These are phyloP conservation scores for Perkinsus marinus DNA, from an alignment of 169 alveolate genomes.

Conservation along the genomic window DNA sequence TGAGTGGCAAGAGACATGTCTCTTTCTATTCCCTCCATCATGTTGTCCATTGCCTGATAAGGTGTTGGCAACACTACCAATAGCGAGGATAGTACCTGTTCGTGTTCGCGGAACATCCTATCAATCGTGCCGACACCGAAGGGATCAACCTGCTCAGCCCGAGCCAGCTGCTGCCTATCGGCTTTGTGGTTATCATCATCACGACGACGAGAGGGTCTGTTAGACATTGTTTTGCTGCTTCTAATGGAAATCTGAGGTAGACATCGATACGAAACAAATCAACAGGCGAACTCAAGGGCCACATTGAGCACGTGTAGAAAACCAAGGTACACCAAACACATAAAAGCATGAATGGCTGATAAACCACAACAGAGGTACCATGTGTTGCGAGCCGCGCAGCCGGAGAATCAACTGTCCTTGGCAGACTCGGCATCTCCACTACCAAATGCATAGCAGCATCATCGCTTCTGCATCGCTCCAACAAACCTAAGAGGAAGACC, in stretches of 20 bases:
- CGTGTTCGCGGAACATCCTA: background rate
- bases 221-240: background rate
- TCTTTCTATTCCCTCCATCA: background rate
- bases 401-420: too few relatives aligned
- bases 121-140: background rate
- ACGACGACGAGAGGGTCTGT: background rate
- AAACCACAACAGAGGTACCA: too few relatives aligned
- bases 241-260: background rate
- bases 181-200: background rate
- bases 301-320: too few relatives aligned
- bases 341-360: too few relatives aligned
- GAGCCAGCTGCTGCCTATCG: background rate
- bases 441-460: background rate
- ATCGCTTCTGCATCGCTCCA: too few relatives aligned
- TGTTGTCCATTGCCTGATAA: background rate
- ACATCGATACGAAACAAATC: too few relatives aligned
- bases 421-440: too few relatives aligned
- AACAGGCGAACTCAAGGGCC: background rate
- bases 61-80: background rate
- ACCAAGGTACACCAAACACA: too few relatives aligned
- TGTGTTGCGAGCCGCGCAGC: too few relatives aligned
- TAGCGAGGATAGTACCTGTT: background rate
- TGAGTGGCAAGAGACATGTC: background rate
- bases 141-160: background rate
- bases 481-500: background rate